Percentiles rank a stretch among this genome's conserved stretches.
Evolutionary conservation across 495 filamentous ascomycete species (phyloP).

Genomic region (Lineolata rhizophorae): DNA sequence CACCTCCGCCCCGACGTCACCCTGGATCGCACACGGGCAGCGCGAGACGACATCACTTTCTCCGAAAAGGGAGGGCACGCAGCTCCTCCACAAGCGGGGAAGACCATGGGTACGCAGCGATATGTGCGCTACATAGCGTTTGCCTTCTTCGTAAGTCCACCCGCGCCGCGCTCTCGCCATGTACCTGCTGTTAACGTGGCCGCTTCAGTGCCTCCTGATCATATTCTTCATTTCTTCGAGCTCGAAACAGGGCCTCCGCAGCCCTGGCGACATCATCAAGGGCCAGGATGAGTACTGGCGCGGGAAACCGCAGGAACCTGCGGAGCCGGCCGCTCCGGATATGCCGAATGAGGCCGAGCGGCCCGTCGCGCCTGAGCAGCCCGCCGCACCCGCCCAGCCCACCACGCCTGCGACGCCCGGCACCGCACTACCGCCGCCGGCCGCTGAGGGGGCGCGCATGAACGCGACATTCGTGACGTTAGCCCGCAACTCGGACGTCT

Average conservation of each 20-base stretch:
- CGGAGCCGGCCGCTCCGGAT: not conserved
- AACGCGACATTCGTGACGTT: constrained; percentile 96
- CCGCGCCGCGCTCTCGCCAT: too few relatives aligned
- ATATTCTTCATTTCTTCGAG: constrained; percentile 68
- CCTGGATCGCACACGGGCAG: too few relatives aligned
- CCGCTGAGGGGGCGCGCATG: constrained; percentile 41
- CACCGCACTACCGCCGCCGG: constrained; percentile 25
- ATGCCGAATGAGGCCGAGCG: too few relatives aligned
- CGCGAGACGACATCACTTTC: too few relatives aligned
- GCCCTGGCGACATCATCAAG: constrained; percentile 8
- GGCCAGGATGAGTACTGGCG: too few relatives aligned
- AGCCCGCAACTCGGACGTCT: constrained; percentile 77
- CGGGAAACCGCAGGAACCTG: not conserved
- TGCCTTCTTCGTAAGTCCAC: constrained; percentile 52
- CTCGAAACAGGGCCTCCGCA: constrained; percentile 15
- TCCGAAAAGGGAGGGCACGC: too few relatives aligned
- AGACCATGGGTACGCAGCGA: constrained; percentile 15
- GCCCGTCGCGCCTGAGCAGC: too few relatives aligned
- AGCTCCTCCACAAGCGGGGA: too few relatives aligned
- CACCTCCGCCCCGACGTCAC: too few relatives aligned
- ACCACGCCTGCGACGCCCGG: too few relatives aligned
- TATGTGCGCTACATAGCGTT: constrained; percentile 70
- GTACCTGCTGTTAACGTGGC: too few relatives aligned
- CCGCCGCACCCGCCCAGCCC: too few relatives aligned
- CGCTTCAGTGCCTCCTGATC: constrained; percentile 44